These are phyloP conservation scores for Penicillium sp. DNA, from an alignment of 2,329 filamentous ascomycete species.

Conservation along the genomic window DNA sequence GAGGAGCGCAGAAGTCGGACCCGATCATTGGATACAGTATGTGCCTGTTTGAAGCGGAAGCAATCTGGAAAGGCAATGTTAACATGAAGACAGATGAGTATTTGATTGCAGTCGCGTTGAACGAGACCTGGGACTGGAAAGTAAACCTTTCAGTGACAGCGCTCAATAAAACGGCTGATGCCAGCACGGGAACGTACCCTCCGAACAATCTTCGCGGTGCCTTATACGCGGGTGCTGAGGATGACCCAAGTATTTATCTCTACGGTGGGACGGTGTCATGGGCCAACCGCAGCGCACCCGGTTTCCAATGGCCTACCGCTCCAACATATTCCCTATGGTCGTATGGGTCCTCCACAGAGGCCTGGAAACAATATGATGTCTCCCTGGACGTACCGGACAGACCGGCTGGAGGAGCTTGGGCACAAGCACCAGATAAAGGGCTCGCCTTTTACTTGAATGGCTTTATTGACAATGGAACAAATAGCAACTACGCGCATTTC, in stretches of 20 bases:
- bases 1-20: no score
- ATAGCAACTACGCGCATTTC: conserved; percentile 14
- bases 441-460: conserved; percentile 43
- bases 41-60: no score
- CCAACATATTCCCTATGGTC: conserved; percentile 32
- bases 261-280: conserved; percentile 32
- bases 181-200: no score
- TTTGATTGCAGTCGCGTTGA: no score
- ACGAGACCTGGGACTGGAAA: no score
- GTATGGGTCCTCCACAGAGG: conserved; percentile 20
- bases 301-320: conserved; percentile 24
- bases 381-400: conserved; percentile 18
- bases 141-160: no score
- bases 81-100: no score
- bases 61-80: no score
- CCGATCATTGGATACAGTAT: no score
- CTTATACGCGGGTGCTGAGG: not conserved
- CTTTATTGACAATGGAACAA: conserved; percentile 38
- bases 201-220: no score
- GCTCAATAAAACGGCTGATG: no score
- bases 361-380: conserved; percentile 30
- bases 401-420: conserved; percentile 38
- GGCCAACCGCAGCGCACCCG: conserved; percentile 30
- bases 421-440: conserved; percentile 38
- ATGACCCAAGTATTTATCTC: conserved; percentile 27